Evolutionary conservation across 768 basidiomycete species (phyloP), one percentile per base, ranked within the genome.

Genomic region (Clitopilus hobsonii): DNA sequence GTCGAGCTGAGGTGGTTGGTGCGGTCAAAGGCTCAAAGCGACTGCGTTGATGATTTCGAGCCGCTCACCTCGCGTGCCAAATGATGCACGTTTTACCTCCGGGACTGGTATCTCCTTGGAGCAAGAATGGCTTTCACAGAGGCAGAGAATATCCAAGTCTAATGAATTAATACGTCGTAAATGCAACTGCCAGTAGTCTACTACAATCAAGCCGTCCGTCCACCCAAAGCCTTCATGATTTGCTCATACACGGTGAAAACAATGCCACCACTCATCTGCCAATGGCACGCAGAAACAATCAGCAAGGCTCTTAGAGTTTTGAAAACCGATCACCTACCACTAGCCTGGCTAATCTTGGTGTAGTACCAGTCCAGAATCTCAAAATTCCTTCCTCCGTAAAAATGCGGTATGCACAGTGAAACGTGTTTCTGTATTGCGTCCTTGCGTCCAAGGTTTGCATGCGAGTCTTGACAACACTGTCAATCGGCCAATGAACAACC

Each of bases 281-380:
- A n/a, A n/a, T n/a, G 49, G 5, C 18, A 26, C 24, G 28, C 51
- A 16, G 20, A 8, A 38, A 49, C 36, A 29, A 51, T 26, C 25
- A 36, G 50, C 53, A 45, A 25, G 24, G 58, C 38, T 22, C 48
- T 14, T 53, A 38, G 18, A 56, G 26, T 27, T 23, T 23, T n/a
- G 24, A 25, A 53, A 41, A 28, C 23, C 32, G 30, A 27, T 18
- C 13, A 74, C 89, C 70, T 63, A 94, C 89, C 65, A 96, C 87
- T 49, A 99, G 69, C 25, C 97, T 80, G 6, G 84, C 83, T 24
- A 99, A 69, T 57, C 96, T 75, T 0, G 97, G 97, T 3, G 95
- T 96, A 6, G 96, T 94, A 2, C 97, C 97, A 2, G 89, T 91
- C 97, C 97, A 99, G 71, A 99, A 97, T 49, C 89, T 81, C n/a